A percentile compares a stretch with the other conserved stretches of the same genome.
phyloP scores from a whole-genome alignment of 768 basidiomycete species.

The Kwoniella dendrophila region DNA sequence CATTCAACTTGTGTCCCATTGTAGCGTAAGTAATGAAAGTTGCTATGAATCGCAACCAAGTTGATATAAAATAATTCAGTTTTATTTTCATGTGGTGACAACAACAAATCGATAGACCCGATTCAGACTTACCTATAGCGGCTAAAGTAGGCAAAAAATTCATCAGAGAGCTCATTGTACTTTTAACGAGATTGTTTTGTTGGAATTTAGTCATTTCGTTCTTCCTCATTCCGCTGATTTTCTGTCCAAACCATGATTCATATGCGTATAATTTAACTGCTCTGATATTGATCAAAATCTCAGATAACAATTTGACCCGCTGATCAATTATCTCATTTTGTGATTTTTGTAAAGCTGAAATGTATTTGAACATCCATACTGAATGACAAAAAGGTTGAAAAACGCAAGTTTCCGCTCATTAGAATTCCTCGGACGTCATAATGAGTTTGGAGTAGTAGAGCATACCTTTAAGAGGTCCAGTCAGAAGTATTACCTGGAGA shows the following conservation, averaged over 20 bases:
- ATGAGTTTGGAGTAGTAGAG: too few species aligned
- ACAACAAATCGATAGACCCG: too few species aligned
- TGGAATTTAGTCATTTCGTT: conserved; percentile 44
- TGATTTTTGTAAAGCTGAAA: conserved; percentile 24
- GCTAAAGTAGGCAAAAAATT: conserved; percentile 63
- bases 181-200: conserved; percentile 35
- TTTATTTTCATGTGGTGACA: too few species aligned
- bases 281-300: conserved; percentile 70
- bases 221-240: conserved; percentile 36
- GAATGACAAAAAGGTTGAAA: neutral
- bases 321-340: conserved; percentile 67
- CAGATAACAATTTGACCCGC: conserved; percentile 67
- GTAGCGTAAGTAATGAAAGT: conserved; percentile 67
- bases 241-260: conserved; percentile 57
- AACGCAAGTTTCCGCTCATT: too few species aligned
- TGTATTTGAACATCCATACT: neutral
- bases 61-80: neutral
- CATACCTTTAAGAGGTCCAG: too few species aligned
- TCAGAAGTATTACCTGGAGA: too few species aligned
- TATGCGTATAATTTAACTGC: conserved; percentile 69
- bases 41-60: conserved; percentile 15
- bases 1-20: conserved; percentile 62
- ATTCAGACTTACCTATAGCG: conserved; percentile 52
- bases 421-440: too few species aligned
- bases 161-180: conserved; percentile 40